Base-by-base conservation (phyloP, 495 filamentous ascomycete genomes). In the Xylaria nigripes region DNA sequence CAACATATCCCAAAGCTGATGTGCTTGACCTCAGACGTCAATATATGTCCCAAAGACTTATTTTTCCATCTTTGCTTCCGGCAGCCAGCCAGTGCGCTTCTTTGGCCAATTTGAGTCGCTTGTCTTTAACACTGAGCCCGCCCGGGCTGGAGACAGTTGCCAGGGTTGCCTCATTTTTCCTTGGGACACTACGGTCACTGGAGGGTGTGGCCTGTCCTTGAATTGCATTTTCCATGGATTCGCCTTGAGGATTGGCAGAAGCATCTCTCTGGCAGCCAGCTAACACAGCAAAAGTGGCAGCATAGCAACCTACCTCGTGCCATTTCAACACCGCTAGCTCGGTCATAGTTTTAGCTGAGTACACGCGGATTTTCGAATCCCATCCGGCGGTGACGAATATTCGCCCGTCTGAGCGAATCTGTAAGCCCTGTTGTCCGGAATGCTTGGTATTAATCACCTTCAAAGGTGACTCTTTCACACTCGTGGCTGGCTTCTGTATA, bases 21-120 rank as follows among this genome's bases (percentile, higher is more conserved):
- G 21, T 40, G n/a, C n/a, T 18, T 19, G 24, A 41, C 19, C 22
- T 16, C 29, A 7, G 8, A 5, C 45, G n/a, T 69, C 67, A 96
- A 75, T 86, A 98, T 57, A 94, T 87, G 74, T 93, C 90, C 93
- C 93, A 98, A 69, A 98, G 75, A 63, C 87, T 92, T 51, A 97
- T 85, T 63, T 93, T 97, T 25, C 92, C 94, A 71, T 98, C 93
- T 67, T 97, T 98, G 50, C 87, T 86, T 3, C 94, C 93, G 5
- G 81, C 89, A 7, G 85, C 93, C 45, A 97, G 64, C 93, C 93
- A 97, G 67, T 96, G 93, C 32, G 81, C 85, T 29, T 70, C 70
- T 63, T 78, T 82, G 21, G 86, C 83, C 61, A 81, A 85, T 34
- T 74, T 70, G 3, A 81, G 76, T 51, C 90, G 72, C 60, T 81